Percentiles rank a stretch among this genome's conserved stretches.
Evolutionary conservation across 495 filamentous ascomycete genomes (phyloP).

Genomic region (Thermochaetoides thermophila): DNA sequence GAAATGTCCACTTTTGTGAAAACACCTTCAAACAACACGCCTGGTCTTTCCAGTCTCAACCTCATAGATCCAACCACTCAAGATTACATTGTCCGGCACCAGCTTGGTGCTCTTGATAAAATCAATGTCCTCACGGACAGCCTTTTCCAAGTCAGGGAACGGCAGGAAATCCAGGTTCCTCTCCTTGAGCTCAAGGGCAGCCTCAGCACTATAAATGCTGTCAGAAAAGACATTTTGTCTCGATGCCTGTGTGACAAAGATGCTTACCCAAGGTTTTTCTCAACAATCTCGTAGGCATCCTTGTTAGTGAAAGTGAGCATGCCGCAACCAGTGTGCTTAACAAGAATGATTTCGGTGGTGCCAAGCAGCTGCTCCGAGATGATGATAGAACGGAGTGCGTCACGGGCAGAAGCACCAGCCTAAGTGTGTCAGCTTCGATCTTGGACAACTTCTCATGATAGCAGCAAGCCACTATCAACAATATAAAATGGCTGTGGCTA

Average conservation of each 20-base stretch:
- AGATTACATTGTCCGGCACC: conserved; percentile 39
- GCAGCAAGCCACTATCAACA: too few relatives aligned
- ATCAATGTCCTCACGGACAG: conserved; percentile 50
- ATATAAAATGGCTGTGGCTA: too few relatives aligned
- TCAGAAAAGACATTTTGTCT: too few relatives aligned
- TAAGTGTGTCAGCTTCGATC: conserved; percentile 7
- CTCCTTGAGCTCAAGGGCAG: conserved; percentile 12
- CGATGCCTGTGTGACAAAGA: too few relatives aligned
- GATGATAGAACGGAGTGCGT: conserved; percentile 58
- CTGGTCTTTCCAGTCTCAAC: conserved; percentile 60
- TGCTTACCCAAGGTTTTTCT: conserved; percentile 36
- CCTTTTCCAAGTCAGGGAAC: conserved; percentile 47
- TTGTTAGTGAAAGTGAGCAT: conserved; percentile 69
- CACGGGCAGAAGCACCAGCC: conserved; percentile 48
- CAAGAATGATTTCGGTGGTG: conserved; percentile 59
- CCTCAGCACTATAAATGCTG: conserved; percentile 13
- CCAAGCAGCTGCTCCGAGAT: conserved; percentile 72
- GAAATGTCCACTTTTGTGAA: too few relatives aligned
- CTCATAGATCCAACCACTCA: conserved; percentile 71
- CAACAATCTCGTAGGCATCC: conserved; percentile 41
- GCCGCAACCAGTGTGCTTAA: conserved; percentile 73
- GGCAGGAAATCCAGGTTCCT: conserved; percentile 43
- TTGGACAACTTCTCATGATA: not conserved
- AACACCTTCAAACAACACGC: conserved; percentile 32
- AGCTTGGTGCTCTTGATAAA: conserved; percentile 44